Base-by-base conservation (phyloP, 257 asterid genomes). In the Solanum chilense region DNA sequence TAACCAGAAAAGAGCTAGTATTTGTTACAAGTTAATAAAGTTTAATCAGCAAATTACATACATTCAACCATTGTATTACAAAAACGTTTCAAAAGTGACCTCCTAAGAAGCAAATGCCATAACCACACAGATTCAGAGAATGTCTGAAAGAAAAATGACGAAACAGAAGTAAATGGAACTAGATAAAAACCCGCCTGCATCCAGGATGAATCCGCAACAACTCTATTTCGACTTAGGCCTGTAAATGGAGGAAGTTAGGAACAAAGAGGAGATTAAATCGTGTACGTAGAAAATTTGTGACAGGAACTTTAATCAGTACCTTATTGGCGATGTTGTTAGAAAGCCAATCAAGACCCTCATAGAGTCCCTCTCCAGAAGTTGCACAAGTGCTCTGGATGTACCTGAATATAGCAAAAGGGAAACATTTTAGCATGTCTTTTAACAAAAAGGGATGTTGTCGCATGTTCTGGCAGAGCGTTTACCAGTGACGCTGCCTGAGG, bases 401-500 rank as follows among this genome's bases (percentile, higher is more conserved):
- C 83, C 83, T 76, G 83, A 76, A 39, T 14, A 47, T 45, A 9
- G 18, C 15, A 9, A 9, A 25, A 0, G 35, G 41, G 35, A 1
- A 41, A 78, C 31, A 9, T 25, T 58, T 78, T 3, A 78, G 84
- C 2, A 45, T 27, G 42, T 45, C 58, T 78, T 45, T 45, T 9
- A 78, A 78, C 12, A 27, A 66, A 8, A 44, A 78, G 18, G 84
- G 0, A 45, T 14, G 41, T 15, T 8, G 84, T 15, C 84, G 9
- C 84, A 27, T 25, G 42, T 27, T 78, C 9, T 78, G 66, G 25
- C 64, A 16, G 84, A 15, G 42, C 2, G 44, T 64, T 80, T 49
- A 95, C 98, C 98, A 95, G 94, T 95, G 97, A 77, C 97, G 98
- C 94, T 95, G 98, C 92, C 97, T 89, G 90, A 95, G 98, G 71